These are phyloP conservation scores for Botrytis paeoniae DNA, from an alignment of 2,329 filamentous ascomycete genomes.

Conservation along the genomic window DNA sequence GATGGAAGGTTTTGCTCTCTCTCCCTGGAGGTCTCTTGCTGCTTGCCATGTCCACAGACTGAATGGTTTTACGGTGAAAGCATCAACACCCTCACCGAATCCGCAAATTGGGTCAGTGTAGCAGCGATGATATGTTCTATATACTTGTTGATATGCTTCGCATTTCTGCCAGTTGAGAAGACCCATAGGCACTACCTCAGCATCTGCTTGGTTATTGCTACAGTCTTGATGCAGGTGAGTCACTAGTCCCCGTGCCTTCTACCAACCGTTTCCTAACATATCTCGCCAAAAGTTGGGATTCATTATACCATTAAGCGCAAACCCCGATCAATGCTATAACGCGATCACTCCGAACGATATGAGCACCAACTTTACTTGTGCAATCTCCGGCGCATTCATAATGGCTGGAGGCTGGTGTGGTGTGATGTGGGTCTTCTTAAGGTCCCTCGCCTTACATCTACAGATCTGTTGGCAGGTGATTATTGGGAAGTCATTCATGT, in stretches of 20 bases:
- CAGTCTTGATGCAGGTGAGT: constrained; percentile 76
- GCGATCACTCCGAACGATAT: constrained; percentile 92
- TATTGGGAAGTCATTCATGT: constrained; percentile 86
- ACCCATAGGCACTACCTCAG: constrained; percentile 92
- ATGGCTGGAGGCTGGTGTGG: constrained; percentile 82
- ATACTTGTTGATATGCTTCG: constrained; percentile 78
- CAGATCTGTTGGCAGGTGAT: constrained; percentile 98
- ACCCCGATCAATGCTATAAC: constrained; percentile 81
- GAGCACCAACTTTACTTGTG: constrained; percentile 76
- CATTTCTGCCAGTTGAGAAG: constrained; percentile 77
- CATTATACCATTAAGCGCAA: constrained; percentile 77
- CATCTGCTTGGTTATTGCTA: constrained; percentile 75
- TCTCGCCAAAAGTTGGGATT: constrained; percentile 68
- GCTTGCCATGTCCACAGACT: constrained; percentile 83
- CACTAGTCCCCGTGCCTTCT: not conserved
- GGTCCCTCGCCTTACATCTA: constrained; percentile 86
- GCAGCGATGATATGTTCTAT: constrained; percentile 66
- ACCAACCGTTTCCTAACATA: constrained; percentile 23
- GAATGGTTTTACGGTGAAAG: constrained; percentile 68
- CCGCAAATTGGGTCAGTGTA: constrained; percentile 81
- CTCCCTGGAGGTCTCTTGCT: constrained; percentile 61
- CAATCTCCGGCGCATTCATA: constrained; percentile 81
- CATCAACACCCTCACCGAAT: constrained; percentile 57
- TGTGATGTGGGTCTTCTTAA: constrained; percentile 86
- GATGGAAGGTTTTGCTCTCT: constrained; percentile 57